Percentiles rank a stretch among this genome's conserved stretches.
Conservation (phyloP, 371 early-diverging fungal species). For the Mortierella sp. region DNA sequence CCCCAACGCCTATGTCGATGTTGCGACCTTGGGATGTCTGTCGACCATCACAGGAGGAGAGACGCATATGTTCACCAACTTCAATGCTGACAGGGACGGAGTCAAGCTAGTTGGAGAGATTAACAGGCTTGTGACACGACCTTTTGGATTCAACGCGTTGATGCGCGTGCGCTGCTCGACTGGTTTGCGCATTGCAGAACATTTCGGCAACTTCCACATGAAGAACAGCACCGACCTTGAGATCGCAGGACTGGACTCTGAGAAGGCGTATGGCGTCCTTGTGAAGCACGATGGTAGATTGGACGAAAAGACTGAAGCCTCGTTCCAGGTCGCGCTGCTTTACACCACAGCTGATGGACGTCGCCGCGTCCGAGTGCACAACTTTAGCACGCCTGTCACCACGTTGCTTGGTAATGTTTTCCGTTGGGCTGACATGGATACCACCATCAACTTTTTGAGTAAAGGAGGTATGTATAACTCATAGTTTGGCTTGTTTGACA, state of each 20-base stretch:
- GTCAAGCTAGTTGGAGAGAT: conserved; percentile 77
- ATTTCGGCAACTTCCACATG: conserved; percentile 95
- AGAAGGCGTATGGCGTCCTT: conserved; percentile 84
- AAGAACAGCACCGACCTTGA: conserved; percentile 93
- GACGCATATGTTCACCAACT: conserved; percentile 82
- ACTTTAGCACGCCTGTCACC: conserved; percentile 84
- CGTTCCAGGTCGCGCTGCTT: conserved; percentile 92
- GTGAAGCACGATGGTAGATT: conserved; percentile 92
- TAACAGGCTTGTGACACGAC: conserved; percentile 75
- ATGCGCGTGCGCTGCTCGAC: conserved; percentile 93
- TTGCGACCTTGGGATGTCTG: conserved; percentile 85
- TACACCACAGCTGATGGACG: conserved; percentile 92
- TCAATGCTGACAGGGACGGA: conserved; percentile 78
- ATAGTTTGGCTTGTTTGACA: not conserved
- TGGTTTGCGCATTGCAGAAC: conserved; percentile 84
- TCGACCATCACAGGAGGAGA: conserved; percentile 92
- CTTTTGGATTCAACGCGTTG: conserved; percentile 91
- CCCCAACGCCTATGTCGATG: conserved; percentile 89
- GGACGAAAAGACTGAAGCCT: conserved; percentile 83
- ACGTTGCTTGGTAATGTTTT: conserved; percentile 85
- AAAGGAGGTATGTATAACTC: conserved; percentile 71
- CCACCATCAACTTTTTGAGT: conserved; percentile 85
- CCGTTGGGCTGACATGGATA: conserved; percentile 92
- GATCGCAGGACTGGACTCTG: conserved; percentile 89
- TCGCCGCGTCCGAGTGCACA: conserved; percentile 93